These are phyloP conservation scores for Leishmania guyanensis DNA, from an alignment of 208 protist genomes.

Conservation along the genomic window DNA sequence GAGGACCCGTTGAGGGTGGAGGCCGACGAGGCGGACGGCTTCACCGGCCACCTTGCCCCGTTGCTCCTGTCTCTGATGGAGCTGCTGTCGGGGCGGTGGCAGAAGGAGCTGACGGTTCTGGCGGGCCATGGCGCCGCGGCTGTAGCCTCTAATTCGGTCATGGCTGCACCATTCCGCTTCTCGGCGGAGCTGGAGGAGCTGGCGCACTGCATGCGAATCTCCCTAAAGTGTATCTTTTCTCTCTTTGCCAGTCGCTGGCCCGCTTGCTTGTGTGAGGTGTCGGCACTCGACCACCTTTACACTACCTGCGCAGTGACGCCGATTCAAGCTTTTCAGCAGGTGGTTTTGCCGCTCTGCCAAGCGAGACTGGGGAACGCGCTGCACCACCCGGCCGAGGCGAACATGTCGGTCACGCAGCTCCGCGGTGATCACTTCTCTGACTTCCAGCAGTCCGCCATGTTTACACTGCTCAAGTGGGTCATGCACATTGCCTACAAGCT, in stretches of 20 bases:
- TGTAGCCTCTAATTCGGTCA: slow-evolving; percentile 11
- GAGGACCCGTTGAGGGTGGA: slow-evolving; percentile 55
- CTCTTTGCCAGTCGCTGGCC: slow-evolving; percentile 62
- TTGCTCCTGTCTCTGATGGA: slow-evolving; percentile 55
- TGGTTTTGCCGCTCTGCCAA: slow-evolving; percentile 53
- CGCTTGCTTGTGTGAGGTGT: slow-evolving; percentile 61
- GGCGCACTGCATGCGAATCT: slow-evolving; percentile 71
- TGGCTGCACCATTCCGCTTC: slow-evolving; percentile 22
- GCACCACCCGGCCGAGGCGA: slow-evolving; percentile 26
- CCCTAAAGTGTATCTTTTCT: slow-evolving; percentile 72
- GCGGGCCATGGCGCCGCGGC: slow-evolving; percentile 12
- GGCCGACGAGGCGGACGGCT: slow-evolving; percentile 53
- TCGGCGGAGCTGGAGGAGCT: slow-evolving; percentile 49
- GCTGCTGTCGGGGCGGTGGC: slow-evolving; percentile 49
- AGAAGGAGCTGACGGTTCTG: slow-evolving; percentile 32
- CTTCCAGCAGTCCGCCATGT: slow-evolving; percentile 66
- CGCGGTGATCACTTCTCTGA: slow-evolving; percentile 58
- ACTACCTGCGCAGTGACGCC: slow-evolving; percentile 41
- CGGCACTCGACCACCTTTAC: slow-evolving; percentile 55
- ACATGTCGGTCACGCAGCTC: slow-evolving; percentile 34
- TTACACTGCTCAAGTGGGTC: slow-evolving; percentile 70
- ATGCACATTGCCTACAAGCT: slow-evolving; percentile 53
- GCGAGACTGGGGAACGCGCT: slow-evolving; percentile 34
- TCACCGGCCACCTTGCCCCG: slow-evolving; percentile 41
- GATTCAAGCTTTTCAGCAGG: slow-evolving; percentile 34